A percentile compares a stretch with the other conserved stretches of the same genome.
These are phyloP conservation scores for Penicillium sclerotigenum DNA, from an alignment of 2,329 filamentous ascomycete genomes.

Conservation along the genomic window DNA sequence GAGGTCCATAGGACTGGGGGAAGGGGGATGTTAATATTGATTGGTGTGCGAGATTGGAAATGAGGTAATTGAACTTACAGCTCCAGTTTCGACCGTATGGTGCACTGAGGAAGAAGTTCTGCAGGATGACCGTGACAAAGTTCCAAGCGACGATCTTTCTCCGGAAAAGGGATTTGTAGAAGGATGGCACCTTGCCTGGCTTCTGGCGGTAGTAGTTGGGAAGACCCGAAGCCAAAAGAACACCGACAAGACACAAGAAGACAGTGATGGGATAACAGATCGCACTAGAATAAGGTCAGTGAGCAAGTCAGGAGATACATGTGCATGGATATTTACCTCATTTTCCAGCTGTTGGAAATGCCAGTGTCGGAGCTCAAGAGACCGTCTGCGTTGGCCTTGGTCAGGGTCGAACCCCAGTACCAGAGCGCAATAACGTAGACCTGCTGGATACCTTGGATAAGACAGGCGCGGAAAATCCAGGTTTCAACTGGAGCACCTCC, in stretches of 20 bases:
- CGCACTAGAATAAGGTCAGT: constrained; percentile 27
- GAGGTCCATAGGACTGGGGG: constrained; percentile 54
- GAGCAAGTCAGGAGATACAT: background rate
- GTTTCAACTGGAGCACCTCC: constrained; percentile 60
- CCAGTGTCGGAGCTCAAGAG: constrained; percentile 33
- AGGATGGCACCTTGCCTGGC: constrained; percentile 62
- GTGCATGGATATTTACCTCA: constrained; percentile 29
- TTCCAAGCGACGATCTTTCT: constrained; percentile 67
- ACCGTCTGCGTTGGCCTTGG: constrained; percentile 44
- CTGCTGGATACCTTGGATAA: constrained; percentile 65
- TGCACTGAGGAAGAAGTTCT: constrained; percentile 66
- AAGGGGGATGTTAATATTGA: background rate
- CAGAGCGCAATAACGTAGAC: constrained; percentile 63
- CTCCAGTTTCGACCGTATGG: constrained; percentile 66
- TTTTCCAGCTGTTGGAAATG: constrained; percentile 44
- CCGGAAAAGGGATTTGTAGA: constrained; percentile 60
- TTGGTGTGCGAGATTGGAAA: background rate
- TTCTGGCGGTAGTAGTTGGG: constrained; percentile 65
- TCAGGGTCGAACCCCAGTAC: constrained; percentile 62
- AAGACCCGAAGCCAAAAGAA: constrained; percentile 56
- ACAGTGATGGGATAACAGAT: constrained; percentile 58
- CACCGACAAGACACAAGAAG: constrained; percentile 55
- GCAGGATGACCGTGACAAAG: constrained; percentile 60
- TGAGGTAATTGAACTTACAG: constrained; percentile 27
- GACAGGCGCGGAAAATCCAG: constrained; percentile 64